Percentiles rank a stretch among this genome's conserved stretches.
These are phyloP conservation scores for Xylaria acuta DNA, from an alignment of 495 filamentous ascomycete species.

Conservation along the genomic window DNA sequence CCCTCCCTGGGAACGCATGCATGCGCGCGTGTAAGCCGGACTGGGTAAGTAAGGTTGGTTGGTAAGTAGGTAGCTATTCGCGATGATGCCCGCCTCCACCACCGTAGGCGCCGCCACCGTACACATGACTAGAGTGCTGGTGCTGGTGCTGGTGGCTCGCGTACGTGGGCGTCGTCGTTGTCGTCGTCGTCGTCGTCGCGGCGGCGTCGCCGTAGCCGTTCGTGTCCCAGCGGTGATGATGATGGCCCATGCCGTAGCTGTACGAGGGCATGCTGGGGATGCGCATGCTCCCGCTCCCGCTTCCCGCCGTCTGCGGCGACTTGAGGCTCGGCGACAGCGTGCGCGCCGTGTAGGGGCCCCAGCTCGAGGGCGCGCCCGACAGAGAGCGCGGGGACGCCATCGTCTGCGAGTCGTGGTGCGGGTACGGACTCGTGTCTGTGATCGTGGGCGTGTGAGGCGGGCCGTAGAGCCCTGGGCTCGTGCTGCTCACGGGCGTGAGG, in stretches of 20 bases:
- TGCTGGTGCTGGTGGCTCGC: slow-evolving; percentile 42
- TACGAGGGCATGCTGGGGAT: slow-evolving; percentile 43
- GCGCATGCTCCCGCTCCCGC: slow-evolving; percentile 24
- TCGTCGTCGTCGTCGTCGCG: no score
- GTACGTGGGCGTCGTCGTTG: slow-evolving; percentile 48
- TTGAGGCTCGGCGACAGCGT: slow-evolving; percentile 51
- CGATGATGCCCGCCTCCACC: slow-evolving; percentile 47
- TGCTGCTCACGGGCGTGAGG: slow-evolving; percentile 44
- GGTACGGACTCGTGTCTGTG: slow-evolving; percentile 34
- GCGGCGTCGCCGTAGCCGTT: slow-evolving; percentile 49
- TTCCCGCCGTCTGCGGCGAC: slow-evolving; percentile 37
- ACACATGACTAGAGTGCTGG: slow-evolving; percentile 47
- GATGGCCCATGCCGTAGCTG: slow-evolving; percentile 34
- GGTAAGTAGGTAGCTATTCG: background rate
- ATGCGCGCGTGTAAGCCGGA: background rate
- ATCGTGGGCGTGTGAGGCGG: slow-evolving; percentile 48
- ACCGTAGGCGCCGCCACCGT: slow-evolving; percentile 48
- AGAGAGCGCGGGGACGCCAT: slow-evolving; percentile 51
- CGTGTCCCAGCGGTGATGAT: slow-evolving; percentile 37
- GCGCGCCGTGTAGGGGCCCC: slow-evolving; percentile 45
- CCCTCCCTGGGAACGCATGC: no score
- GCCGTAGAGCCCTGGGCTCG: slow-evolving; percentile 45
- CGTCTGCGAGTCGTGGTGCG: slow-evolving; percentile 50
- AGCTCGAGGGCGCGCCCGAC: slow-evolving; percentile 43
- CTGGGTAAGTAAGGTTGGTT: background rate